Evolutionary conservation across 2,329 filamentous ascomycete species (phyloP).

Genomic region (Hymenoscyphus repandus): DNA sequence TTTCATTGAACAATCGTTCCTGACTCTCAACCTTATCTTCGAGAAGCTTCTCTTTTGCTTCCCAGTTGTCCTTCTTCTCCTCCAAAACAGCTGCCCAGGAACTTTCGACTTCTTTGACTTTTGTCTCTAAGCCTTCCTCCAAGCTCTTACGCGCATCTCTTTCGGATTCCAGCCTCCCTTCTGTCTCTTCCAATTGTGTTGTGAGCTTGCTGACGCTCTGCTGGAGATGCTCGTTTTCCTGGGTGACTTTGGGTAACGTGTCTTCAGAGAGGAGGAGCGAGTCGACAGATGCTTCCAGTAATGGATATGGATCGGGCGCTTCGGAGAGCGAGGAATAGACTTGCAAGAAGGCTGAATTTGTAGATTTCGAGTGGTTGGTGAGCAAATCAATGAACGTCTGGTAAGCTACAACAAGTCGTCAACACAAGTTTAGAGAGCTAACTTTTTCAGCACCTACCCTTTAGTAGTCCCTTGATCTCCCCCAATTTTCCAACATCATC

Average conservation of each 20-base stretch:
- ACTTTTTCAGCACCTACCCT: constrained; percentile 50
- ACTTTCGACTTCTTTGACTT: constrained; percentile 82
- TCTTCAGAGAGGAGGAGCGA: constrained; percentile 89
- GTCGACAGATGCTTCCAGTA: constrained; percentile 94
- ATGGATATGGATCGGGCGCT: constrained; percentile 90
- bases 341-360: constrained; percentile 88
- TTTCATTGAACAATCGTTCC: constrained; percentile 83
- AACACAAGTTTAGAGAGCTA: constrained; percentile 4
- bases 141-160: constrained; percentile 65
- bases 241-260: constrained; percentile 80
- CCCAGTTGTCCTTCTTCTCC: constrained; percentile 96
- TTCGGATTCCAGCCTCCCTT: constrained; percentile 75
- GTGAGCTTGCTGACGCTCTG: constrained; percentile 70
- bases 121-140: constrained; percentile 70
- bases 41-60: constrained; percentile 81
- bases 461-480: constrained; percentile 85
- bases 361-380: constrained; percentile 91
- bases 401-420: constrained; percentile 57
- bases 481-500: constrained; percentile 81
- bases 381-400: constrained; percentile 96
- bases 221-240: constrained; percentile 85
- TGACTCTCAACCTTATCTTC: constrained; percentile 95
- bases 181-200: constrained; percentile 75
- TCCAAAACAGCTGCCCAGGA: constrained; percentile 87
- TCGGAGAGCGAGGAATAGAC: constrained; percentile 91